phyloP scores from a whole-genome alignment of 148 eudicot species.

The Limonium bicolor region DNA sequence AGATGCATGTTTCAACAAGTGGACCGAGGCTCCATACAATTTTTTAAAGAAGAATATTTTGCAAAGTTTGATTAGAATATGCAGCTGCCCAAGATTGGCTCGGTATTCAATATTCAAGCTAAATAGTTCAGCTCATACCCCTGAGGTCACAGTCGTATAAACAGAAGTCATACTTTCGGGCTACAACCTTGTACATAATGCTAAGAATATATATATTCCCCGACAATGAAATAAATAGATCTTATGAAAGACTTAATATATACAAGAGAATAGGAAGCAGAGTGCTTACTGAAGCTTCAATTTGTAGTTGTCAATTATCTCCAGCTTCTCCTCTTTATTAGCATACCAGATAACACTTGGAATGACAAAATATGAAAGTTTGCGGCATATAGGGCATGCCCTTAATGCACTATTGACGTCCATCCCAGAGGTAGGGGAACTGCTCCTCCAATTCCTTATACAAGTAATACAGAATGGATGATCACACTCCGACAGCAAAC shows the following conservation, averaged over 20 bases:
- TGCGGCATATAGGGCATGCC: conserved; percentile 93
- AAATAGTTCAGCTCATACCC: not conserved
- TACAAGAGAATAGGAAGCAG: not conserved
- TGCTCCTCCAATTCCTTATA: conserved; percentile 87
- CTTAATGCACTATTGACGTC: conserved; percentile 84
- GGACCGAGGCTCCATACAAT: too few species aligned
- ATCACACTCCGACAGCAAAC: conserved; percentile 85
- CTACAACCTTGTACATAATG: not conserved
- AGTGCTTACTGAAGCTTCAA: conserved; percentile 57
- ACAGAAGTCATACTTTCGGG: too few species aligned
- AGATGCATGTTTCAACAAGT: too few species aligned
- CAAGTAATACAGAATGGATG: conserved; percentile 89
- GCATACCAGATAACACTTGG: conserved; percentile 98
- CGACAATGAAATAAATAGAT: not conserved
- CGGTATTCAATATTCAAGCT: not conserved
- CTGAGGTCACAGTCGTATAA: too few species aligned
- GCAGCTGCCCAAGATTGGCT: not conserved
- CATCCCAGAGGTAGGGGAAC: conserved; percentile 73
- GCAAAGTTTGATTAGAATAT: not conserved
- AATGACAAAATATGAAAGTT: conserved; percentile 87
- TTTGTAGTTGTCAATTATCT: conserved; percentile 75
- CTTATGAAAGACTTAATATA: not conserved
- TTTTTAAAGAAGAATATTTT: not conserved
- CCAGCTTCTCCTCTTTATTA: conserved; percentile 61
- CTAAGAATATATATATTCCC: not conserved